Conservation (phyloP, 805 yeast species). For the Nematodospora valgi region DNA sequence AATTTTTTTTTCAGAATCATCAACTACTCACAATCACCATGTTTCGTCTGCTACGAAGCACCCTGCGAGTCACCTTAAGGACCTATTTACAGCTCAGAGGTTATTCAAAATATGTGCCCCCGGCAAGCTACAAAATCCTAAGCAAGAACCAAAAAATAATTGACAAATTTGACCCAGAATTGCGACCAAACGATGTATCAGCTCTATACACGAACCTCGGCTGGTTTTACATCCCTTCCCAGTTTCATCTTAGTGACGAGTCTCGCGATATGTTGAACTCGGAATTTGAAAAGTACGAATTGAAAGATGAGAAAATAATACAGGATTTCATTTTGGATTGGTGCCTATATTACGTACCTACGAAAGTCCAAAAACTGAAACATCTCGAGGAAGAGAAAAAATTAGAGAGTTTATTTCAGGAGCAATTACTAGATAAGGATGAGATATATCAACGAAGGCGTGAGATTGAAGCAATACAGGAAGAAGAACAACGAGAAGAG, state of each 20-base stretch:
- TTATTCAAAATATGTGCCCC: not conserved
- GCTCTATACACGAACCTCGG: not conserved
- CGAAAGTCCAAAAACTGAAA: not conserved
- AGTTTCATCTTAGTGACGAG: not conserved
- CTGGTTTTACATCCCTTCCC: not conserved
- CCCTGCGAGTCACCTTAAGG: too few relatives aligned
- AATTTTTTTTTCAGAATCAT: too few relatives aligned
- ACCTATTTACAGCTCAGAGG: not conserved
- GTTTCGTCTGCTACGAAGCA: not conserved
- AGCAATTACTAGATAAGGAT: not conserved
- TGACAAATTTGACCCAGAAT: not conserved
- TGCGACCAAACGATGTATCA: not conserved
- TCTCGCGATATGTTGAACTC: not conserved
- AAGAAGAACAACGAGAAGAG: not conserved
- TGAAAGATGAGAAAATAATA: too few relatives aligned
- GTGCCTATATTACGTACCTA: not conserved
- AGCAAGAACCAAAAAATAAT: not conserved
- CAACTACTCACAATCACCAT: not conserved
- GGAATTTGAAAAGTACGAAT: not conserved
- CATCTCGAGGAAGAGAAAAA: not conserved
- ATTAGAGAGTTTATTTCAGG: not conserved
- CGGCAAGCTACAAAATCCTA: too few relatives aligned
- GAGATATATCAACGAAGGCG: not conserved
- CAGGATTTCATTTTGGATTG: not conserved
- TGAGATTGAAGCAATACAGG: not conserved